Evolutionary conservation across 441 rosid genomes (phyloP), one percentile per base, ranked within the genome.

Genomic region (Erodium trifolium): DNA sequence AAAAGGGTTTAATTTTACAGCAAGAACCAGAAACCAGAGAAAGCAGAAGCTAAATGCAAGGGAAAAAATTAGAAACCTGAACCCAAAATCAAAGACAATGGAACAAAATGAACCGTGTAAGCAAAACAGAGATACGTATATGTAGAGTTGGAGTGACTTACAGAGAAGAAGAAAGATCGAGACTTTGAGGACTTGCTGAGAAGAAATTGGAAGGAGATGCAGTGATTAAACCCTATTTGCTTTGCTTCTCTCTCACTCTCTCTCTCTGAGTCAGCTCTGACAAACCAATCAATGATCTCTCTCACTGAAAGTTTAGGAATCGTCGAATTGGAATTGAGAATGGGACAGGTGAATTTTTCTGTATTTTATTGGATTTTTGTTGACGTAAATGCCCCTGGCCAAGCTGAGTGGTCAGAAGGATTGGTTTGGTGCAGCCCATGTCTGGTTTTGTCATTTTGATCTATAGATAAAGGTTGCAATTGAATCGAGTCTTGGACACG

Each of bases 191-290:
- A 13, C 45, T 49, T 49, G 53, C 9, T 7, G 53, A 47, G 55
- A 49, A 49, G 55, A 13, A 49, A 49, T 49, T n/a, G 27, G 45
- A 39, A 11, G 55, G 12, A 49, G 12, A 49, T 49, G 55, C 55
- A 49, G 55, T 11, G 55, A 49, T 49, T 49, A 49, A 49, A 49
- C 55, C 55, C 55, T 49, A 49, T 49, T 49, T 49, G 27, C 27
- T 23, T 23, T 23, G 27, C 27, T n/a, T 49, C 55, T 49, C 14
- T 11, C 14, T 11, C 53, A 47, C 53, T 7, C 51, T 7, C 53
- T 9, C 55, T 49, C 14, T 49, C 55, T 49, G 55, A 49, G 55
- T 49, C 55, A 49, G 55, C 55, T 49, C 55, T 49, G 55, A 49
- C 55, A 13, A 49, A 49, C 55, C 55, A 49, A 49, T n/a, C 55